Evolutionary conservation across 495 filamentous ascomycete genomes (phyloP).

Genomic region (Daldinia decipiens): DNA sequence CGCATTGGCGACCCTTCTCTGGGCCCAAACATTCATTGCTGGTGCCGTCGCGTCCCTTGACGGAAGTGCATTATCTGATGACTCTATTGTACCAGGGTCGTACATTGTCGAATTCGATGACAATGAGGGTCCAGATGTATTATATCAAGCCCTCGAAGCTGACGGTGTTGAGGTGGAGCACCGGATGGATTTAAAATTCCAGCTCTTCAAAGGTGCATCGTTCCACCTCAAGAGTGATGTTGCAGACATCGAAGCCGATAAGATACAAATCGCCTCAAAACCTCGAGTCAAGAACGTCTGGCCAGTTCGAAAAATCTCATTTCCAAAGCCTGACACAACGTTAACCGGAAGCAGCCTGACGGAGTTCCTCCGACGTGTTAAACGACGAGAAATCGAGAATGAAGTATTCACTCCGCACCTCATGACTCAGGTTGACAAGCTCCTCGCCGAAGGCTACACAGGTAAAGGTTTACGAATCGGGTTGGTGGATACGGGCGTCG

Average conservation of each 20-base stretch:
- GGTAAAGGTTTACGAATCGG: constrained; percentile 32
- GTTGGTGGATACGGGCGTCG: constrained; percentile 36
- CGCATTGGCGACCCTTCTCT: neutral
- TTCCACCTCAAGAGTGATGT: neutral
- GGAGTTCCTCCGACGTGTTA: constrained; percentile 2
- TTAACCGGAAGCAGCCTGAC: neutral
- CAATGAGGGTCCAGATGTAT: neutral
- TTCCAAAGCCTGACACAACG: neutral
- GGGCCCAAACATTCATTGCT: neutral
- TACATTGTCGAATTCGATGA: constrained; percentile 1
- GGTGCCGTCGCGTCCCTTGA: neutral
- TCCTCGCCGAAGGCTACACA: constrained; percentile 26
- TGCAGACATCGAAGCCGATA: neutral
- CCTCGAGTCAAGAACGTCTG: neutral
- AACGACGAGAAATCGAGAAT: neutral
- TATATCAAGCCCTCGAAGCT: neutral
- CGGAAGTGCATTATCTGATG: neutral
- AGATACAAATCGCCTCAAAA: neutral
- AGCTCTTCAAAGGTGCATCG: neutral
- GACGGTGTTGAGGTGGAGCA: neutral
- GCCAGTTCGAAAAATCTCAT: neutral
- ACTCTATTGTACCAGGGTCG: neutral
- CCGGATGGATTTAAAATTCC: neutral
- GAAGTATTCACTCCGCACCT: neutral
- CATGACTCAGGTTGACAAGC: constrained; percentile 39